These are phyloP conservation scores for Apiotrichum porosum DNA, from an alignment of 1,284 basidiomycete genomes.

Conservation along the genomic window DNA sequence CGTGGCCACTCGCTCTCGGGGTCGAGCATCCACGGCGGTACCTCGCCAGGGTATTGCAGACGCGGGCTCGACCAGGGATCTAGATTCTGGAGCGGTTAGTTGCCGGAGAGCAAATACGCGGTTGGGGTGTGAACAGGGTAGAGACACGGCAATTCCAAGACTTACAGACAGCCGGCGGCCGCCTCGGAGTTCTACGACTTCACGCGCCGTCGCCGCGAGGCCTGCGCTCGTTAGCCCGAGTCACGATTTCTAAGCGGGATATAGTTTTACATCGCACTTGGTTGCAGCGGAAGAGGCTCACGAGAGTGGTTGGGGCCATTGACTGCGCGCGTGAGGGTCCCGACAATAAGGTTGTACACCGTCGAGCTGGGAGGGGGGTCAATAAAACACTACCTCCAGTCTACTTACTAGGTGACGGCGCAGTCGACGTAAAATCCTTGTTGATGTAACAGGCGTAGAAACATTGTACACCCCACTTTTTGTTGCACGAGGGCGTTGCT, in stretches of 20 bases:
- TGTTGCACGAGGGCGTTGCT: constrained; percentile 26
- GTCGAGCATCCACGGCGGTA: background rate
- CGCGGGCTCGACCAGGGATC: no score
- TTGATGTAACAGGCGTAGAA: constrained; percentile 29
- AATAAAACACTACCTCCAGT: background rate
- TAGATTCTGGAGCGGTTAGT: no score
- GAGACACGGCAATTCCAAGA: no score
- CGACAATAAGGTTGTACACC: constrained; percentile 24
- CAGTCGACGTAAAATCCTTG: constrained; percentile 36
- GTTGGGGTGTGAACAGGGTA: no score
- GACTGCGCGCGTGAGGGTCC: constrained; percentile 23
- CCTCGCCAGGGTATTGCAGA: no score
- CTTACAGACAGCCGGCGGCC: no score
- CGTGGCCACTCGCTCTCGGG: constrained; percentile 8
- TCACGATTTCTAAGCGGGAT: no score
- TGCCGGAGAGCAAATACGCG: no score
- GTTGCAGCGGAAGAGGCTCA: no score
- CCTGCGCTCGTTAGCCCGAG: background rate
- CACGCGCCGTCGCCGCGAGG: constrained; percentile 35
- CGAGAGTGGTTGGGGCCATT: constrained; percentile 21
- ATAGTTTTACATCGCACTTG: no score
- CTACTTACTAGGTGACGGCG: constrained; percentile 25
- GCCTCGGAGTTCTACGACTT: constrained; percentile 31
- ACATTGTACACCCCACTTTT: constrained; percentile 32
- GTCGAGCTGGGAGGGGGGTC: constrained; percentile 14